Base-by-base conservation (phyloP, 2,329 filamentous ascomycete species). In the Fusarium irregulare region DNA sequence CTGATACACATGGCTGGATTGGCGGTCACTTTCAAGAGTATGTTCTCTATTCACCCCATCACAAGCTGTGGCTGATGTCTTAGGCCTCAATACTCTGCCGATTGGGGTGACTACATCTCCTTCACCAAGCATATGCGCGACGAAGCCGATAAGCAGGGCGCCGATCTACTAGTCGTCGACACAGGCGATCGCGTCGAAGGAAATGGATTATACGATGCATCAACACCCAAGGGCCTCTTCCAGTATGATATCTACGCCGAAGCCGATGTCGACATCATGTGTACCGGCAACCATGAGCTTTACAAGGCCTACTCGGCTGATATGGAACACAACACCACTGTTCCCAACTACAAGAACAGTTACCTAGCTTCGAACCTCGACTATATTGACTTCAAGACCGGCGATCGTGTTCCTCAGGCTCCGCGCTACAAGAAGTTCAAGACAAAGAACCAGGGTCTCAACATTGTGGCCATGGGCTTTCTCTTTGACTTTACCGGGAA, bases 51-150 rank as follows among this genome's bases (percentile, higher is more conserved):
- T 11, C 2, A 7, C 0, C 14, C 0, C 2, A 25, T 6, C 3
- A 4, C 21, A 20, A 23, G 13, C 20, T 2, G 5, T 9, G 34
- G n/a, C 71, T 75, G 44, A 72, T 48, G 13, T 48, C 5, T 44
- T 67, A 93, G 92, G 82, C 86, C 93, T 4, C 95, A 96, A 64
- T 99, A 97, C 80, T 94, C 93, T 9, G 95, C 93, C 48, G 96
- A 99, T 80, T 98, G 96, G 94, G 96, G 96, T 62, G 96, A 99
- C 81, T 99, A 98, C 80, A 87, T 98, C 75, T 98, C 95, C 9
- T 98, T 99, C 77, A 89, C 94, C 34, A 85, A 91, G 37, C 93
- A 95, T 77, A 89, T 99, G 85, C 91, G 89, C 59, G 86, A 89
- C 71, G 90, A 88, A 76, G 93, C 94, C 58, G 92, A 98, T 76